Evolutionary conservation across 768 basidiomycete genomes (phyloP).

Genomic region (Trametes maxima): DNA sequence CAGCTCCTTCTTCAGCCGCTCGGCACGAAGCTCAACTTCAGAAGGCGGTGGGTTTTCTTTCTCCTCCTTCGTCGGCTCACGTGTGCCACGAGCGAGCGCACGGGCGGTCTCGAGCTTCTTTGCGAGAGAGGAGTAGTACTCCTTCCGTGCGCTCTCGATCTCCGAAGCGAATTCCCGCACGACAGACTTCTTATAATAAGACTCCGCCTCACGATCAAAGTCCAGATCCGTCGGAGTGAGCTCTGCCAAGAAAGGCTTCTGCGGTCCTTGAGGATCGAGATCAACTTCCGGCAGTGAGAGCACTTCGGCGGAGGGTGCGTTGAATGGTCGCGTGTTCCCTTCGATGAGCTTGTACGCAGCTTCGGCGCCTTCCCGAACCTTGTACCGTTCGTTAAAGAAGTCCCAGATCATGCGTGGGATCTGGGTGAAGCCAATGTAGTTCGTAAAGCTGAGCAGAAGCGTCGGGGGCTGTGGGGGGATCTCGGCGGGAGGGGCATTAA

Average conservation of each 20-base stretch:
- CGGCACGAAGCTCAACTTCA: conserved; percentile 86
- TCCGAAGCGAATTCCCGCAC: conserved; percentile 49
- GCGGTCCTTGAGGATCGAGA: conserved; percentile 31
- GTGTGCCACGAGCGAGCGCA: conserved; percentile 68
- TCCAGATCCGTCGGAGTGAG: conserved; percentile 59
- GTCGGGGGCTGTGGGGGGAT: conserved; percentile 81
- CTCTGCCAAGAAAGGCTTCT: conserved; percentile 22
- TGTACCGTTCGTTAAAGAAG: conserved; percentile 87
- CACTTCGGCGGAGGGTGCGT: conserved; percentile 30
- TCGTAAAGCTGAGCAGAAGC: conserved; percentile 71
- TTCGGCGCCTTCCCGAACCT: conserved; percentile 80
- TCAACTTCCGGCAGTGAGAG: conserved; percentile 23
- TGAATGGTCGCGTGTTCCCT: conserved; percentile 61
- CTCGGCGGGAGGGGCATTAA: conserved; percentile 51
- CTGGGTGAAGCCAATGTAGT: conserved; percentile 79
- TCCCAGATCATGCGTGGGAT: conserved; percentile 90
- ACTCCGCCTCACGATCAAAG: conserved; percentile 70
- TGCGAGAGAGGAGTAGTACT: conserved; percentile 75
- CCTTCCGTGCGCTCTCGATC: conserved; percentile 68
- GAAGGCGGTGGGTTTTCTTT: conserved; percentile 74
- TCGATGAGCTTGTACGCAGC: conserved; percentile 77
- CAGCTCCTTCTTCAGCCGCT: conserved; percentile 87
- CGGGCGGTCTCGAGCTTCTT: conserved; percentile 71
- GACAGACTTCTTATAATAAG: conserved; percentile 67
- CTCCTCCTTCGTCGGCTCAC: conserved; percentile 90